Conservation (phyloP, 2,329 filamentous ascomycete species). For the Helotiales sp. region DNA sequence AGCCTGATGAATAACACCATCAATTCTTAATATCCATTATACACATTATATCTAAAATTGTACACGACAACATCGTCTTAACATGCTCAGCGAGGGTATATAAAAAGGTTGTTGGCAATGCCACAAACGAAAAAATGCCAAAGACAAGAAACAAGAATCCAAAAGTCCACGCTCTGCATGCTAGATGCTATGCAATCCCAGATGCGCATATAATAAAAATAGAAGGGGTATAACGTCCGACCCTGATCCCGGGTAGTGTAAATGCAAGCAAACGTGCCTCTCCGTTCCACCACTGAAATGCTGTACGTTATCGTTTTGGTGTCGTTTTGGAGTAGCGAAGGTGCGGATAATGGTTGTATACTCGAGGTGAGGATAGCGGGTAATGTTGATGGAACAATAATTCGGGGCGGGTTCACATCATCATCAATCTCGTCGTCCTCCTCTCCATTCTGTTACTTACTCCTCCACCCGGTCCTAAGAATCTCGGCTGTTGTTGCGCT, state of each 20-base stretch:
- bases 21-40: not conserved
- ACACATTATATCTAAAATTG: not conserved
- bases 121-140: slow-evolving; percentile 8
- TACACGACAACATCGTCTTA: not conserved
- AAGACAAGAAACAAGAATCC: not conserved
- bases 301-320: too few relatives aligned
- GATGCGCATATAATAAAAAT: slow-evolving; percentile 6
- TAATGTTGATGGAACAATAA: not conserved
- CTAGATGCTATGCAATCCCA: slow-evolving; percentile 14
- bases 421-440: slow-evolving; percentile 50
- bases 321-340: not conserved
- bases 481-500: slow-evolving; percentile 27
- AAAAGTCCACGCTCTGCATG: slow-evolving; percentile 9
- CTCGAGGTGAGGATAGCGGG: not conserved
- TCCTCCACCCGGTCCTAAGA: slow-evolving; percentile 21
- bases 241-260: slow-evolving; percentile 18
- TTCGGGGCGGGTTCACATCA: slow-evolving; percentile 39
- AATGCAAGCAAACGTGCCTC: slow-evolving; percentile 12
- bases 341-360: not conserved
- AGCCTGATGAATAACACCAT: too few relatives aligned
- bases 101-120: not conserved
- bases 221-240: slow-evolving; percentile 22
- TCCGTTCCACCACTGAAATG: not conserved
- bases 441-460: slow-evolving; percentile 42
- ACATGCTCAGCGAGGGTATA: not conserved